A percentile compares a stretch with the other conserved stretches of the same genome.
Conservation (phyloP, 345 rosid species). For the Tarenaya hassleriana region DNA sequence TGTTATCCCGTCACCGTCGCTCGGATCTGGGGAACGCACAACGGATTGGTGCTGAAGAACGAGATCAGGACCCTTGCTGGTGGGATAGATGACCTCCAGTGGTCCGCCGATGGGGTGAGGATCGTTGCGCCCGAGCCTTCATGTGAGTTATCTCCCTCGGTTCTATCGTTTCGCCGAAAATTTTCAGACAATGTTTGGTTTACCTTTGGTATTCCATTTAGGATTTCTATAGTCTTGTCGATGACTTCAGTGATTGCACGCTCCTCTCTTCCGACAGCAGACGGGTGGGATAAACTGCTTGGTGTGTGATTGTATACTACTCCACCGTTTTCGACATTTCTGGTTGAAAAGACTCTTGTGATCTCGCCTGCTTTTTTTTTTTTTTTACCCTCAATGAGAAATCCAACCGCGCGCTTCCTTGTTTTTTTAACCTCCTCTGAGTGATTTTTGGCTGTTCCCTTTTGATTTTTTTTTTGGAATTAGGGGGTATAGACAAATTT, state of each 20-base stretch:
- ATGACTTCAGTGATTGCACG: neutral
- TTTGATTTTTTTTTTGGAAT: no score
- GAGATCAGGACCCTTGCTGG: slow-evolving; percentile 82
- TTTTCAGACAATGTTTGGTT: neutral
- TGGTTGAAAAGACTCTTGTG: no score
- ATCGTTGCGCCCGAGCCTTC: slow-evolving; percentile 91
- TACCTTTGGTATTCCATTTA: neutral
- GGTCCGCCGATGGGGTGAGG: slow-evolving; percentile 84
- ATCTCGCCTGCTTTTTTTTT: no score
- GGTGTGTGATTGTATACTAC: no score
- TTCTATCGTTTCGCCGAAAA: neutral
- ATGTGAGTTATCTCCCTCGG: slow-evolving; percentile 46
- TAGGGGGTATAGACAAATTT: no score
- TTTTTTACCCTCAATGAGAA: no score
- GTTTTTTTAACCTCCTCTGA: no score
- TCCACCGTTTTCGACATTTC: no score
- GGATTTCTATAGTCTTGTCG: neutral
- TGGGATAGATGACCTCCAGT: slow-evolving; percentile 89
- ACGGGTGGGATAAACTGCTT: slow-evolving; percentile 69
- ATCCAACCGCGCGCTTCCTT: no score
- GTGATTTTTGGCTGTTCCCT: no score
- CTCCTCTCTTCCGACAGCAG: no score
- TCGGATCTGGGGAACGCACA: slow-evolving; percentile 90
- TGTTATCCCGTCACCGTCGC: slow-evolving; percentile 86
- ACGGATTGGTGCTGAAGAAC: slow-evolving; percentile 80